These are phyloP conservation scores for Azolla pinnata DNA, from an alignment of 75 land plant species.

Conservation along the genomic window DNA sequence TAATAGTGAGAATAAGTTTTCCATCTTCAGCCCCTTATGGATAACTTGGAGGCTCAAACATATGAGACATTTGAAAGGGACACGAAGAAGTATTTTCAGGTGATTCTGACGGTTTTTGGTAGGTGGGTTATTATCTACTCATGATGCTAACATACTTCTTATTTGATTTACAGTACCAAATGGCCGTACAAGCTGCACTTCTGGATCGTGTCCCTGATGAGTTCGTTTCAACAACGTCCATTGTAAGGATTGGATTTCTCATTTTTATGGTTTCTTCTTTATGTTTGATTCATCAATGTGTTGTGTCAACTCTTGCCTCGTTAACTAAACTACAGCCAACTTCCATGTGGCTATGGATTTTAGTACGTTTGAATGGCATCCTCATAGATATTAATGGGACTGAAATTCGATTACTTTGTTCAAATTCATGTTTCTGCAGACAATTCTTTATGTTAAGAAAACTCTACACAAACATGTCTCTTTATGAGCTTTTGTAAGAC, in stretches of 20 bases:
- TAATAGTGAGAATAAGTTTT: not conserved
- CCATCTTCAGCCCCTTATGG: conserved; percentile 85
- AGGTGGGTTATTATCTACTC: not conserved
- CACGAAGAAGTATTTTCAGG: conserved; percentile 75
- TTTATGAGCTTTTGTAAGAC: not conserved
- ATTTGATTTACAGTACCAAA: conserved; percentile 50
- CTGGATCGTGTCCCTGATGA: conserved; percentile 76
- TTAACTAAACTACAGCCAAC: too few species aligned
- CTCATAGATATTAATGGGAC: too few species aligned
- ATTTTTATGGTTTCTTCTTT: not conserved
- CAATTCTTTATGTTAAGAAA: too few species aligned
- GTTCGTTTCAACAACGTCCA: conserved; percentile 36
- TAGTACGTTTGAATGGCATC: too few species aligned
- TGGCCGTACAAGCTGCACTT: conserved; percentile 70
- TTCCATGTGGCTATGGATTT: too few species aligned
- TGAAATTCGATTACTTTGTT: too few species aligned
- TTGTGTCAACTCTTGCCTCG: not conserved
- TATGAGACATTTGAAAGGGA: conserved; percentile 99
- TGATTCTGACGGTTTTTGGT: conserved; percentile 8
- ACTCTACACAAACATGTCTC: not conserved
- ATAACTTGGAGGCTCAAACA: conserved; percentile 97
- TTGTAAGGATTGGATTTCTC: conserved; percentile 36
- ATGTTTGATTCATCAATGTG: not conserved
- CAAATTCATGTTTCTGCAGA: too few species aligned
- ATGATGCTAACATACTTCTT: not conserved